Evolutionary conservation across 352 stramenopile genomes (phyloP).

Genomic region (Achlya hypogyna): DNA sequence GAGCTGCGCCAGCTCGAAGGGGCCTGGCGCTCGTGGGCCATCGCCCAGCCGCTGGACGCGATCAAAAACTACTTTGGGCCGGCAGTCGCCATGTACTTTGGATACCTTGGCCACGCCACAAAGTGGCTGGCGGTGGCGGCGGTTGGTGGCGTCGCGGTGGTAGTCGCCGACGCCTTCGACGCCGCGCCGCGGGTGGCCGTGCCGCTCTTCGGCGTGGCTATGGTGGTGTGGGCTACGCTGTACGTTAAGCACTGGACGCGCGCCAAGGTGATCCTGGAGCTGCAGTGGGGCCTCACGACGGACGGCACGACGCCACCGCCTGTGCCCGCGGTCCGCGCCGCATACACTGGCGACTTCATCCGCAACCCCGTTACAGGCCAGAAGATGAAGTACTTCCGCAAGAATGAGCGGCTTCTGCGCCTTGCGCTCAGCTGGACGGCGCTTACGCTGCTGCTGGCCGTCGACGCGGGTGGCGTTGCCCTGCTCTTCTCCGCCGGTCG

Average conservation of each 20-base stretch:
- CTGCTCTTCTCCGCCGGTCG: constrained; percentile 63
- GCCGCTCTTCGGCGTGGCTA: constrained; percentile 73
- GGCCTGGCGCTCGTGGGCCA: constrained; percentile 55
- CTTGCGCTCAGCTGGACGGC: constrained; percentile 69
- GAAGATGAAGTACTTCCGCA: constrained; percentile 58
- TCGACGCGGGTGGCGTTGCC: constrained; percentile 61
- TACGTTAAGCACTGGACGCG: constrained; percentile 89
- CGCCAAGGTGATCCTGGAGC: constrained; percentile 58
- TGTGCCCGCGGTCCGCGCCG: constrained; percentile 46
- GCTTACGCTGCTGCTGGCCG: constrained; percentile 61
- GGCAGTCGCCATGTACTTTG: constrained; percentile 96
- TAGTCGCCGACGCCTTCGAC: constrained; percentile 61
- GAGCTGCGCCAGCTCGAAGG: constrained; percentile 38
- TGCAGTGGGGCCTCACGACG: constrained; percentile 77
- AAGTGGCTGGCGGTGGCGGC: constrained; percentile 92
- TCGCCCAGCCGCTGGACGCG: constrained; percentile 38
- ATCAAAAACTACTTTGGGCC: constrained; percentile 77
- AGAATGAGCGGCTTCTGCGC: constrained; percentile 59
- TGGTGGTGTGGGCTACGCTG: constrained; percentile 84
- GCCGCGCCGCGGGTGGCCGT: constrained; percentile 36
- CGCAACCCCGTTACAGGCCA: constrained; percentile 70
- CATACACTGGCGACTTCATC: constrained; percentile 44
- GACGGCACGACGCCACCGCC: constrained; percentile 44
- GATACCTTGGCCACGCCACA: constrained; percentile 93
- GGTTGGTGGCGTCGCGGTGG: constrained; percentile 83